Conservation (phyloP, 2,329 filamentous ascomycete species). For the Xylaria sp. region DNA sequence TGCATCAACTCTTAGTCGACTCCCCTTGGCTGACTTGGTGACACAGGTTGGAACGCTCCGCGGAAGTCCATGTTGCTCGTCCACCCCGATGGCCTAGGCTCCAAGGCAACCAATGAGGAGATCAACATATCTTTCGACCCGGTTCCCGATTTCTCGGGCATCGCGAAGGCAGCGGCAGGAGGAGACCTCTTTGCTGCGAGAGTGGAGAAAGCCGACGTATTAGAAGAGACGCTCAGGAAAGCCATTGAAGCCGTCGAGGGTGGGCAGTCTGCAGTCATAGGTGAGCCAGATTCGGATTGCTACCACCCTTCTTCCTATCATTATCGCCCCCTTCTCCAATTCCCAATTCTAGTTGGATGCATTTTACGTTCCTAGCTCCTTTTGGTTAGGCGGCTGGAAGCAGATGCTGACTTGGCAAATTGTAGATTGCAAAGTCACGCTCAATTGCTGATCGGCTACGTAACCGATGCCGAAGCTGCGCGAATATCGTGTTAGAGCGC, state of each 20-base stretch:
- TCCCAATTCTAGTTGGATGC: not conserved
- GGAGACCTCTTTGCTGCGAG: conserved; percentile 63
- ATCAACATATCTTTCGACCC: conserved; percentile 71
- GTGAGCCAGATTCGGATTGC: conserved; percentile 58
- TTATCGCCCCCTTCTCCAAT: not conserved
- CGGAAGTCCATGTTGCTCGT: conserved; percentile 66
- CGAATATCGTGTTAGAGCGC: not conserved
- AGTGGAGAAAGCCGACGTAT: conserved; percentile 59
- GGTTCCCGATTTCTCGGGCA: conserved; percentile 67
- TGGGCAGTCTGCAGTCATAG: conserved; percentile 64
- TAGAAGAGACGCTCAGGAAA: conserved; percentile 60
- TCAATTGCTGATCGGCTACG: conserved; percentile 24
- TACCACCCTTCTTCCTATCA: not conserved
- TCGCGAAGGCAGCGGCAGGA: conserved; percentile 68
- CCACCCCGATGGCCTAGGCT: conserved; percentile 66
- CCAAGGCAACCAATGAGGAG: conserved; percentile 68
- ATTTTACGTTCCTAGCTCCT: not conserved
- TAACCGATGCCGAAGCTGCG: not conserved
- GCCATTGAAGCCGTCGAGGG: conserved; percentile 63
- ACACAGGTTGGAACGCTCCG: conserved; percentile 68
- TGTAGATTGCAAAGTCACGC: conserved; percentile 39
- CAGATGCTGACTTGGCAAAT: conserved; percentile 16
- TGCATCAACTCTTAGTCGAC: not conserved
- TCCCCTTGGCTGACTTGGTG: conserved; percentile 12
- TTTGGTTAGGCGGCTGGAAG: not conserved